Percentiles rank a stretch among this genome's conserved stretches.
Conservation (phyloP, 352 stramenopile genomes). For the Globisporangium recalcitrans region DNA sequence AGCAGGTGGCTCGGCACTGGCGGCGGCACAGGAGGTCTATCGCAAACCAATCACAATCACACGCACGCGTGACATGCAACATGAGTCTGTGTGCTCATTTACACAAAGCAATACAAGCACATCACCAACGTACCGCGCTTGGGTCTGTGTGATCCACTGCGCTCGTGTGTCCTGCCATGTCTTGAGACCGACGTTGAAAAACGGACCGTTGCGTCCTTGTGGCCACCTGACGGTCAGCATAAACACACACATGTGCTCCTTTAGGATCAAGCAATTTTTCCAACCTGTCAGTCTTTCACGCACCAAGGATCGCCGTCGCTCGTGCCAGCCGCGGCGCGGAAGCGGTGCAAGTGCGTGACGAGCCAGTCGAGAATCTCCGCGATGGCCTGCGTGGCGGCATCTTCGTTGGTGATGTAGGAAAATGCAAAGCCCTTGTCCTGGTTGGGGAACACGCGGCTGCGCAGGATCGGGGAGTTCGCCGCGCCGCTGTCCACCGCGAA, state of each 20-base stretch:
- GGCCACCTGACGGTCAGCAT: conserved; percentile 44
- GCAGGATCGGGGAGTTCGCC: conserved; percentile 21
- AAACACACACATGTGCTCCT: neutral
- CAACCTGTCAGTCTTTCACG: neutral
- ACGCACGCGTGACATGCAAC: neutral
- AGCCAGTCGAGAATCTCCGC: conserved; percentile 85
- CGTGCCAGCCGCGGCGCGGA: conserved; percentile 62
- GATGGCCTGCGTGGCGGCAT: conserved; percentile 81
- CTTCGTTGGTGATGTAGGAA: conserved; percentile 88
- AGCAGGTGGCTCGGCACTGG: conserved; percentile 71
- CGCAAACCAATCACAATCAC: conserved; percentile 5
- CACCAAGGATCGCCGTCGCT: conserved; percentile 76
- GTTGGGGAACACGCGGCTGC: conserved; percentile 52
- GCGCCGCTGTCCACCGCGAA: conserved; percentile 23
- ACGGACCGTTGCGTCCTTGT: conserved; percentile 82
- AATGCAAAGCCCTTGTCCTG: conserved; percentile 80
- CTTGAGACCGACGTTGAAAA: conserved; percentile 75
- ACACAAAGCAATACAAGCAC: conserved; percentile 1
- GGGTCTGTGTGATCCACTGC: conserved; percentile 68
- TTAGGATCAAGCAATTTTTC: neutral
- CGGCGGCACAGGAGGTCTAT: conserved; percentile 55
- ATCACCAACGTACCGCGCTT: conserved; percentile 41
- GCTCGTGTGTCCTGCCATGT: conserved; percentile 71
- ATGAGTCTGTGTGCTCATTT: conserved; percentile 11
- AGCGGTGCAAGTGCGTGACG: conserved; percentile 77